phyloP scores from a whole-genome alignment of 305 asterid genomes.

The Fraxinus latifolia region DNA sequence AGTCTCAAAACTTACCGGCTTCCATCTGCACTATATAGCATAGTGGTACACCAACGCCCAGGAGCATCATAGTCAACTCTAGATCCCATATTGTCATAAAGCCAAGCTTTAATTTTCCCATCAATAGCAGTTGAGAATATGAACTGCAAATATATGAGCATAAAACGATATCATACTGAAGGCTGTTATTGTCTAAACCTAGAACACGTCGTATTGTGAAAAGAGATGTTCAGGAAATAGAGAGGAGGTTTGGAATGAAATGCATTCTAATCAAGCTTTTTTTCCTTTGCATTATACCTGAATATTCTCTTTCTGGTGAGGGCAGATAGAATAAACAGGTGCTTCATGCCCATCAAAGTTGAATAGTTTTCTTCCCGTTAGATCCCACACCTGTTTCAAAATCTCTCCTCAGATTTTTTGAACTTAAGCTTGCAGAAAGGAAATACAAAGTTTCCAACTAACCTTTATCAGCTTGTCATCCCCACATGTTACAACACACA shows the following conservation, averaged over 20 bases:
- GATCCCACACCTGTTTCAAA: conserved; percentile 75
- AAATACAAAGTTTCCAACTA: conserved; percentile 19
- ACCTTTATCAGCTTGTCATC: conserved; percentile 82
- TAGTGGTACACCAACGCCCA: conserved; percentile 76
- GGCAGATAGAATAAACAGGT: conserved; percentile 78
- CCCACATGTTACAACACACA: conserved; percentile 74
- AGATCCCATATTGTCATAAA: conserved; percentile 75
- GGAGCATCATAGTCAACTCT: conserved; percentile 93
- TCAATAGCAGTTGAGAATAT: conserved; percentile 79
- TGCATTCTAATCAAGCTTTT: background rate
- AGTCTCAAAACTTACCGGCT: conserved; percentile 42
- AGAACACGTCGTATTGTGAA: background rate
- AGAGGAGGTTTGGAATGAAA: background rate
- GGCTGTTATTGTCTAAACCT: background rate
- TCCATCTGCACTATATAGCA: conserved; percentile 86
- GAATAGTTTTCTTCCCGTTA: conserved; percentile 58
- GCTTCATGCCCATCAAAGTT: conserved; percentile 83
- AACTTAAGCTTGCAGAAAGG: background rate
- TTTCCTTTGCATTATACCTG: conserved; percentile 44
- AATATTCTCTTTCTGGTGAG: conserved; percentile 81
- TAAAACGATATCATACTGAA: conserved; percentile 13
- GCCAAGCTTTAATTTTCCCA: conserved; percentile 90
- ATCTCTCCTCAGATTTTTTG: conserved; percentile 28
- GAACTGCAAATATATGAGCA: conserved; percentile 48
- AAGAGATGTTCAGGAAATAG: background rate